Evolutionary conservation across 2,329 filamentous ascomycete species (phyloP).

Genomic region (Alternaria consortialis): DNA sequence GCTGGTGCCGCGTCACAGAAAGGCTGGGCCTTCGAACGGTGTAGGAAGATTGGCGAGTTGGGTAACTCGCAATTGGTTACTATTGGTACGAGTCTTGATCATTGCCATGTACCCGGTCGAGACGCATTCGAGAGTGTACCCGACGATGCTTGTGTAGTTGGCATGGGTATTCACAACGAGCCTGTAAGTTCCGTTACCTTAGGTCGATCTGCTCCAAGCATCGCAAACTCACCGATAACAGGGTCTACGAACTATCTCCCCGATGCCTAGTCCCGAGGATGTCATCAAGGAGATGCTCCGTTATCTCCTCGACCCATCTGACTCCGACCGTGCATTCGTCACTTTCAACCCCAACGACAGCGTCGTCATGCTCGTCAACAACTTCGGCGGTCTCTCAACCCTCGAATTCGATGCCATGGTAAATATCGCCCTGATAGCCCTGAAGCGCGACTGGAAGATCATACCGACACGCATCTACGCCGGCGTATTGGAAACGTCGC

Average conservation of each 20-base stretch:
- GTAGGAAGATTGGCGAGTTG: slow-evolving; percentile 55
- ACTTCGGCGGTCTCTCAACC: slow-evolving; percentile 59
- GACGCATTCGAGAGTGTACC: slow-evolving; percentile 60
- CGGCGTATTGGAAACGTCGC: slow-evolving; percentile 61
- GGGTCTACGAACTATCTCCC: slow-evolving; percentile 57
- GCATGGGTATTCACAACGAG: slow-evolving; percentile 63
- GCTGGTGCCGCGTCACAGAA: slow-evolving; percentile 57
- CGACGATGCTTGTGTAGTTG: slow-evolving; percentile 50
- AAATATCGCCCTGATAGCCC: slow-evolving; percentile 52
- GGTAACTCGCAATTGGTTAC: slow-evolving; percentile 59
- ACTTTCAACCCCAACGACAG: slow-evolving; percentile 57
- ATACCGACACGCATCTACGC: slow-evolving; percentile 59
- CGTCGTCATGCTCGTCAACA: slow-evolving; percentile 59
- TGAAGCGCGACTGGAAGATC: slow-evolving; percentile 60
- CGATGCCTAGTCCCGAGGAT: slow-evolving; percentile 60
- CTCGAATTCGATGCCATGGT: slow-evolving; percentile 61
- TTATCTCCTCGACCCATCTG: slow-evolving; percentile 59
- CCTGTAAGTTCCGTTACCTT: slow-evolving; percentile 44
- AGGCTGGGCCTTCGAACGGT: slow-evolving; percentile 56
- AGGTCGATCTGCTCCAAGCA: neutral
- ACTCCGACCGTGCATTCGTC: slow-evolving; percentile 61
- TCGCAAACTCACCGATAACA: slow-evolving; percentile 12
- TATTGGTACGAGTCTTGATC: slow-evolving; percentile 61
- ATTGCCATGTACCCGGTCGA: slow-evolving; percentile 63
- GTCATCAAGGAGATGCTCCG: slow-evolving; percentile 59